A percentile compares a stretch with the other conserved stretches of the same genome.
These are phyloP conservation scores for Arthroderma sp. DNA, from an alignment of 2,329 filamentous ascomycete species.

Conservation along the genomic window DNA sequence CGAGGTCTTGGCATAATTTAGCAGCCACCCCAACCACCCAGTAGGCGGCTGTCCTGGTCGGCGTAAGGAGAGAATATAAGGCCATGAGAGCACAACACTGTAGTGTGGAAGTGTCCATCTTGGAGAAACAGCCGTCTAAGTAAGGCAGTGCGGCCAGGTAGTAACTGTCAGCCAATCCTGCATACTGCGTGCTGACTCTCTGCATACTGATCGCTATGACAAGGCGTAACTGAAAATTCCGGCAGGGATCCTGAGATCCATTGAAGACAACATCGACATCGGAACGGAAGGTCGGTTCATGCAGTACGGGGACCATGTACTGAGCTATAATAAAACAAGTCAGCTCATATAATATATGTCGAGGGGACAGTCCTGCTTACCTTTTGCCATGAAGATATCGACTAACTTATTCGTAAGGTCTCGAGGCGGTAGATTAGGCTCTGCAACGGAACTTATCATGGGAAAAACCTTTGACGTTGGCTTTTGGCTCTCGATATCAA, in stretches of 20 bases:
- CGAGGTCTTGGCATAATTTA: conserved; percentile 77
- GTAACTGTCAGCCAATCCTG: conserved; percentile 89
- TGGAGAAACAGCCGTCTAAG: conserved; percentile 68
- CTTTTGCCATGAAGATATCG: conserved; percentile 75
- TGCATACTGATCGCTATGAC: conserved; percentile 91
- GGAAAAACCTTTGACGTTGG: conserved; percentile 73
- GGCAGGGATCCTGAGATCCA: conserved; percentile 63
- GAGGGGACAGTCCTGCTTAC: conserved; percentile 34
- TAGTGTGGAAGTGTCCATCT: conserved; percentile 81
- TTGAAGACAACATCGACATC: conserved; percentile 73
- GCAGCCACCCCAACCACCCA: conserved; percentile 83
- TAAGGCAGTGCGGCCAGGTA: conserved; percentile 79
- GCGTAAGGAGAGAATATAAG: conserved; percentile 84
- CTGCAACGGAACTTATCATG: conserved; percentile 74
- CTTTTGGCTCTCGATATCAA: conserved; percentile 52
- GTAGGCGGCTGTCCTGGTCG: conserved; percentile 83
- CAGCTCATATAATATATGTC: background rate
- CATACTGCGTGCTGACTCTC: conserved; percentile 77
- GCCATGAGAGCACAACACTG: conserved; percentile 81
- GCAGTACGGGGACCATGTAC: conserved; percentile 73
- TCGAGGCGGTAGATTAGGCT: conserved; percentile 60
- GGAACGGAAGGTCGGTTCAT: conserved; percentile 64
- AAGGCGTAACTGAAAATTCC: conserved; percentile 81
- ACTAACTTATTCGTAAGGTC: conserved; percentile 66
- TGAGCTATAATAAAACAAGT: conserved; percentile 48